A percentile compares a stretch with the other conserved stretches of the same genome.
phyloP scores from a whole-genome alignment of 1,284 basidiomycete species.

The Ceratobasidium theobromae region DNA sequence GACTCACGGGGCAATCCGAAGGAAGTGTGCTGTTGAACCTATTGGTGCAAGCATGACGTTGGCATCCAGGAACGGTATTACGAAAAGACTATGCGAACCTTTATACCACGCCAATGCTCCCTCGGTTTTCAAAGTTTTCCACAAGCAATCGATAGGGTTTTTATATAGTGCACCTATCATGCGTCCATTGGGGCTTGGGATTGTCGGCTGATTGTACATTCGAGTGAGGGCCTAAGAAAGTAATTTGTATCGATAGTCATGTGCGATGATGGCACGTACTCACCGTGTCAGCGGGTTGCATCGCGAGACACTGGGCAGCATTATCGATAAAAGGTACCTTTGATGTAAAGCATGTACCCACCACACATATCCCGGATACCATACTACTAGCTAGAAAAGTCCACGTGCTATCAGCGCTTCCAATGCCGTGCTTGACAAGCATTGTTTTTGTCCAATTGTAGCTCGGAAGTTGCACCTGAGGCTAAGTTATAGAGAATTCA shows the following conservation, averaged over 20 bases:
- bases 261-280: conserved; percentile 41
- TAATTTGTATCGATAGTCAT: conserved; percentile 40
- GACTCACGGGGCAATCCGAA: conserved; percentile 86
- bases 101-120: conserved; percentile 92
- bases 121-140: conserved; percentile 92
- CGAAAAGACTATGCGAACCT: conserved; percentile 50
- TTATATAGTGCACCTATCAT: conserved; percentile 79
- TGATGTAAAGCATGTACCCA: conserved; percentile 48
- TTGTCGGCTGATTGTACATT: conserved; percentile 94
- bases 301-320: conserved; percentile 65
- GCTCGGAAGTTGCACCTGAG: conserved; percentile 87
- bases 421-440: conserved; percentile 63
- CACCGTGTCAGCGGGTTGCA: conserved; percentile 88
- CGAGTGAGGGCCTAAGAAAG: conserved; percentile 77
- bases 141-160: conserved; percentile 93
- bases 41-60: conserved; percentile 5
- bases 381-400: conserved; percentile 88
- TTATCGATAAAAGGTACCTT: conserved; percentile 33
- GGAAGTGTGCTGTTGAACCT: conserved; percentile 90
- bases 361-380: conserved; percentile 90
- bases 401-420: conserved; percentile 74
- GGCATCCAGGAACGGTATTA: not conserved
- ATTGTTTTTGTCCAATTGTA: conserved; percentile 91
- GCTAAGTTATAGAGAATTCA: not conserved
- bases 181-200: conserved; percentile 69